phyloP scores from a whole-genome alignment of 139 green algal genomes.

The Volvox reticuliferus region DNA sequence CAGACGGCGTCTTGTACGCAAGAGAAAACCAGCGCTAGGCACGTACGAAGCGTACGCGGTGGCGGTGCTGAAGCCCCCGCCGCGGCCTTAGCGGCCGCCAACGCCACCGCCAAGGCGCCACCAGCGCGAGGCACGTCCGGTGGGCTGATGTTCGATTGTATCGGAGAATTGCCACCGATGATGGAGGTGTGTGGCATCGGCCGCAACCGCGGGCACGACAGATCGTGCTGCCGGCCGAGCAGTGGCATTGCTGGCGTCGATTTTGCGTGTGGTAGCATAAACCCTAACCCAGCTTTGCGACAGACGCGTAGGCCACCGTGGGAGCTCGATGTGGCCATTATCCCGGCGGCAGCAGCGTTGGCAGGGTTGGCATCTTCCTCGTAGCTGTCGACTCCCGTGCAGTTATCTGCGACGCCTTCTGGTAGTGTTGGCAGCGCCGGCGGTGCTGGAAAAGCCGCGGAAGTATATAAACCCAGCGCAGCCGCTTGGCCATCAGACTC shows the following conservation, averaged over 20 bases:
- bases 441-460: background rate
- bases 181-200: background rate
- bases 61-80: background rate
- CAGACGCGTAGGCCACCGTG: background rate
- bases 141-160: background rate
- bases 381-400: background rate
- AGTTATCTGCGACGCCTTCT: background rate
- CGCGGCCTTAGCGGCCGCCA: constrained; percentile 29
- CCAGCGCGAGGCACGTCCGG: background rate
- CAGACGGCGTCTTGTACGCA: constrained; percentile 32
- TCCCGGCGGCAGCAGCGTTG: background rate
- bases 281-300: too few species aligned
- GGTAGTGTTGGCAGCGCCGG: background rate
- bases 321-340: background rate
- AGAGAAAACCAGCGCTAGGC: constrained; percentile 17
- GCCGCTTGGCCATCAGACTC: background rate
- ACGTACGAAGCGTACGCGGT: background rate
- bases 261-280: background rate
- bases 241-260: constrained; percentile 4
- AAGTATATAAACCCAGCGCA: background rate
- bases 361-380: background rate
- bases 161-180: background rate
- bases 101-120: constrained; percentile 35
- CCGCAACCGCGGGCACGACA: constrained; percentile 1
- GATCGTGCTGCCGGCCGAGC: background rate